These are phyloP conservation scores for Candida albicans DNA, from an alignment of 1,139 yeast species.

Conservation along the genomic window DNA sequence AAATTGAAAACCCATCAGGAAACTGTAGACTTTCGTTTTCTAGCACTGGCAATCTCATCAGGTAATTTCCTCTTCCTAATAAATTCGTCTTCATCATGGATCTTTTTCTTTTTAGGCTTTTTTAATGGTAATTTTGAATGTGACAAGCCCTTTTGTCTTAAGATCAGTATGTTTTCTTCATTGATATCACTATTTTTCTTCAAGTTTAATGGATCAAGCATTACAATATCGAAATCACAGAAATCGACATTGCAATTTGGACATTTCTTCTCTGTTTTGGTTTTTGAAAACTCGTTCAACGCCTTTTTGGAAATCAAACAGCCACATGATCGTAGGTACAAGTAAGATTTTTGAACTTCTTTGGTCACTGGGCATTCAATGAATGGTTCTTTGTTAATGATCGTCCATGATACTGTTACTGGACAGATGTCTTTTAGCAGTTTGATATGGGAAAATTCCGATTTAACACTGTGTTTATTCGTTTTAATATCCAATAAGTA, in stretches of 20 bases:
- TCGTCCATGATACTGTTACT: constrained; percentile 27
- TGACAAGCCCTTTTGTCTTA: constrained; percentile 30
- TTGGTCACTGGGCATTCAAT: constrained; percentile 55
- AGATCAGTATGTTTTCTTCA: constrained; percentile 32
- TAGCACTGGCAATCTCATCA: constrained; percentile 2
- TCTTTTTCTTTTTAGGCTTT: constrained; percentile 24
- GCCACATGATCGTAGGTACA: constrained; percentile 42
- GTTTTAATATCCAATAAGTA: constrained; percentile 42
- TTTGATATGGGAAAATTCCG: constrained; percentile 40
- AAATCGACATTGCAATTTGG: constrained; percentile 34
- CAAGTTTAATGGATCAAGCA: constrained; percentile 25
- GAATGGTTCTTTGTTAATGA: constrained; percentile 18
- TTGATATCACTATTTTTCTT: constrained; percentile 30
- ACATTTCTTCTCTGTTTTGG: constrained; percentile 20
- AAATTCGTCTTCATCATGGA: constrained; percentile 6
- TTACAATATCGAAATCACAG: constrained; percentile 32
- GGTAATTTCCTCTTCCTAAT: constrained; percentile 9
- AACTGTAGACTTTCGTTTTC: neutral
- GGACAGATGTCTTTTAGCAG: constrained; percentile 32
- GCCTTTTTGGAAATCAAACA: constrained; percentile 34
- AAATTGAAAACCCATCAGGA: neutral
- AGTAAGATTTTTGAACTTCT: constrained; percentile 26
- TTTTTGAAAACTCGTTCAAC: constrained; percentile 18
- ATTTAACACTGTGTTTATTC: constrained; percentile 7
- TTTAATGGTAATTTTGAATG: constrained; percentile 49